Base-by-base conservation (phyloP, 345 rosid species). In the Citrus glauca region DNA sequence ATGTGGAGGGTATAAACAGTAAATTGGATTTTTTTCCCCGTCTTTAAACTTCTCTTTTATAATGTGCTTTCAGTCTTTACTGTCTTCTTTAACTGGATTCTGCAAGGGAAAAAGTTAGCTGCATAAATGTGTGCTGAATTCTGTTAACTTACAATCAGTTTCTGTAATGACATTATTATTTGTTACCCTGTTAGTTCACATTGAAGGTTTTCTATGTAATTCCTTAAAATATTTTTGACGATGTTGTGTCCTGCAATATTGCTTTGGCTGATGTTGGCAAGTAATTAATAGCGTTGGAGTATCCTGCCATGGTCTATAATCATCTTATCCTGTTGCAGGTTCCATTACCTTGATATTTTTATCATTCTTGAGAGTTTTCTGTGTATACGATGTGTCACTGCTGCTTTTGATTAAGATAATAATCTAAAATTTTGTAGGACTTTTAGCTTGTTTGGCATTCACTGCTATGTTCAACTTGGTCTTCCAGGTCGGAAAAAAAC, bases 401-500 rank as follows among this genome's bases (percentile, higher is more conserved):
- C 32, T 62, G 30, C 16, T 1, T 45, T 25, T 73, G 40, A 40
- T 48, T 50, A 53, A 55, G 66, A 56, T 70, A 50, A 48, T 37
- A n/a, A 27, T 69, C 56, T 72, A 32, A 25, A 17, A 20, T 56
- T 74, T 71, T 48, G 42, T 66, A 20, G 69, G 53, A 53, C 38
- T 16, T 56, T 14, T 62, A 42, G 66, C 10, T 42, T 33, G 0
- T 45, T 63, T 65, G 50, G 69, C 60, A 27, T 63, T 14, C 62
- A 37, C 32, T 62, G 45, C 73, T 69, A 67, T 68, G 48, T 35
- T 71, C n/a, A 75, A 30, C 64, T 77, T 85, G 48, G 71, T 69
- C 42, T 82, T 76, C 62, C 84, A 96, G 99, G 98, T 96, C 80
- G 99, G 98, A 75, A 94, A 90, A 85, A 96, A 95, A 86, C 83